Base-by-base conservation (phyloP, 192 early-diverging fungal genomes). In the Rhizophagus sp. region DNA sequence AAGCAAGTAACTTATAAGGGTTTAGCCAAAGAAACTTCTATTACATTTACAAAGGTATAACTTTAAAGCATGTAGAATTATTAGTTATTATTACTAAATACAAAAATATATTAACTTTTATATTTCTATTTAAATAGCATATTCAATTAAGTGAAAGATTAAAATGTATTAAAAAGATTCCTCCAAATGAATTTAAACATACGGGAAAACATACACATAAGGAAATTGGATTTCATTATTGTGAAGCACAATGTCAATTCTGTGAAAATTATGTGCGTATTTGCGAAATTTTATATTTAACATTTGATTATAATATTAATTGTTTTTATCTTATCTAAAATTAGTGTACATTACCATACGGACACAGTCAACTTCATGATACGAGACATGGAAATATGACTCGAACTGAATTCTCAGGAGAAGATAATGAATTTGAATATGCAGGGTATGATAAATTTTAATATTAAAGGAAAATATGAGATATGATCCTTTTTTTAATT, bases 31-130 rank as follows among this genome's bases (percentile, higher is more conserved):
- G 41, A 44, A 36, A 49, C 25, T 72, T 49, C 50, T 61, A 80
- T 80, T 61, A 80, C 63, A 27, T 79, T 57, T 72, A 79, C 62
- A 9, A 79, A 79, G 34, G 78, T 79, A 73, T 25, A 17, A 44
- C 0, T n/a, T 12, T 34, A 12, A 33, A 39, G 2, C 2, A 4
- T 34, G 5, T 44, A 24, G 5, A 22, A 0, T 41, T 36, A n/a
- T 36, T 24, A 17, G n/a, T n/a, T n/a, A n/a, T n/a, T n/a, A n/a
- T n/a, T n/a, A n/a, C n/a, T n/a, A 5, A 50, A 36, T 36, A 4
- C n/a, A 30, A 62, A 73, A 33, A 36, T 30, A 0, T 62, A 4
- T 41, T 34, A 12, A 15, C 3, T 22, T 9, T 39, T 27, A 75
- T 25, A 41, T 47, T 12, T 12, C 11, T 47, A 12, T 47, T 12